phyloP scores from a whole-genome alignment of 345 rosid species.

The Dipteronia dyeriana region DNA sequence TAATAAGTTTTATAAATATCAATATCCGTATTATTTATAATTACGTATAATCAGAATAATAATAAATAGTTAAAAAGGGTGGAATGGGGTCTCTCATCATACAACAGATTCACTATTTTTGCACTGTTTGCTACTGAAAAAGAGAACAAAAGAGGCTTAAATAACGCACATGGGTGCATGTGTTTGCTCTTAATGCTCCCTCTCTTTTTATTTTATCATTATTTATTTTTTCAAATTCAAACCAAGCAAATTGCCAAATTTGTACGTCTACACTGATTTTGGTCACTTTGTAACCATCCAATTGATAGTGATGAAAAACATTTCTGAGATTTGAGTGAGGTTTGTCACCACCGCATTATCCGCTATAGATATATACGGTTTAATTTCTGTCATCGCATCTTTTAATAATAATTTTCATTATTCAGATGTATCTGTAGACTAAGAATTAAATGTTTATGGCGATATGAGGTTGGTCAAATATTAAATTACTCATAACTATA shows the following conservation, averaged over 20 bases:
- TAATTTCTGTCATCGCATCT: too few species aligned
- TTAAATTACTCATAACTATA: too few species aligned
- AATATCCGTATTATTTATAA: too few species aligned
- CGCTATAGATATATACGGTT: background rate
- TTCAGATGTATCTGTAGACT: too few species aligned
- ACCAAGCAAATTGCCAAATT: background rate
- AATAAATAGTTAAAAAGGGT: too few species aligned
- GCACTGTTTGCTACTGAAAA: conserved; percentile 11
- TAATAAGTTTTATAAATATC: too few species aligned
- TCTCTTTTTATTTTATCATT: too few species aligned
- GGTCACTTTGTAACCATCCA: background rate
- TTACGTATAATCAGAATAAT: too few species aligned
- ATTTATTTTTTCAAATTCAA: background rate
- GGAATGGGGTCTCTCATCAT: background rate
- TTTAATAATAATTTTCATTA: too few species aligned
- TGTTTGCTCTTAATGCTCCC: conserved; percentile 10
- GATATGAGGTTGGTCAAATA: too few species aligned
- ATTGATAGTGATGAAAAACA: background rate
- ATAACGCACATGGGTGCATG: conserved; percentile 49
- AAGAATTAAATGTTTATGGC: too few species aligned
- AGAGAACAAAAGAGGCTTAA: conserved; percentile 16
- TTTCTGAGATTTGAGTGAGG: background rate
- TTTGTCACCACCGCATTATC: background rate
- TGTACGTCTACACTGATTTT: background rate
- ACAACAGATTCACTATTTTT: background rate